Percentiles rank a stretch among this genome's conserved stretches.
Evolutionary conservation across 768 basidiomycete genomes (phyloP).

Genomic region (Boletus subparvulus): DNA sequence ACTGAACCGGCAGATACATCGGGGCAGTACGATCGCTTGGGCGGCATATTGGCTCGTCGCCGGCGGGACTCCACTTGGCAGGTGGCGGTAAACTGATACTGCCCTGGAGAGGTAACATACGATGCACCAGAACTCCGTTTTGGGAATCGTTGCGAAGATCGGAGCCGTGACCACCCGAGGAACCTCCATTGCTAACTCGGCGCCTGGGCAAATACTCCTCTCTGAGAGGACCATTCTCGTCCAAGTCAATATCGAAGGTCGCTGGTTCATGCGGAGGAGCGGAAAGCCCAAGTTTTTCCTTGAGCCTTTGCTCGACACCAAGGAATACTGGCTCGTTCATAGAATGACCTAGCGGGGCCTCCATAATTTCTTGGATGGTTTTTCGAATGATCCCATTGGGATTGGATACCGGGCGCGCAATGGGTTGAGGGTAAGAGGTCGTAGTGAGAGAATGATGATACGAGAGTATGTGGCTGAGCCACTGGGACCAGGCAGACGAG

Average conservation of each 20-base stretch:
- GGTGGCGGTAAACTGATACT: constrained; percentile 61
- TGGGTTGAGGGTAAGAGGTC: constrained; percentile 65
- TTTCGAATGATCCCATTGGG: constrained; percentile 68
- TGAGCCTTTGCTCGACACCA: constrained; percentile 63
- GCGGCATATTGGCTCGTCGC: constrained; percentile 71
- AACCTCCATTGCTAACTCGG: constrained; percentile 35
- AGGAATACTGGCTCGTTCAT: constrained; percentile 63
- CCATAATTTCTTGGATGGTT: constrained; percentile 67
- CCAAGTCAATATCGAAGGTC: constrained; percentile 71
- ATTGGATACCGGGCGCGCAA: constrained; percentile 72
- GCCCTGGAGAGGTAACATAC: constrained; percentile 8
- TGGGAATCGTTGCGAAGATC: constrained; percentile 2
- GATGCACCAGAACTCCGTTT: constrained; percentile 1
- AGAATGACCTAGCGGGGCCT: constrained; percentile 40
- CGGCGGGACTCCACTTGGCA: constrained; percentile 78
- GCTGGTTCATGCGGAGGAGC: constrained; percentile 42
- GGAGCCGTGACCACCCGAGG: neutral
- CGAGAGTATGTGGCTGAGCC: constrained; percentile 64
- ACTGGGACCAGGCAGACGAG: constrained; percentile 61
- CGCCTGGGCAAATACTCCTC: constrained; percentile 80
- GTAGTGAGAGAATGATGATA: constrained; percentile 66
- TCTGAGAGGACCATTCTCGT: constrained; percentile 78
- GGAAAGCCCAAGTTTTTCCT: constrained; percentile 50
- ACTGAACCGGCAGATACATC: constrained; percentile 65
- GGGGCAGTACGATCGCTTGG: constrained; percentile 50